Base-by-base conservation (phyloP, 2,329 filamentous ascomycete genomes). In the Neofusicoccum sp. region DNA sequence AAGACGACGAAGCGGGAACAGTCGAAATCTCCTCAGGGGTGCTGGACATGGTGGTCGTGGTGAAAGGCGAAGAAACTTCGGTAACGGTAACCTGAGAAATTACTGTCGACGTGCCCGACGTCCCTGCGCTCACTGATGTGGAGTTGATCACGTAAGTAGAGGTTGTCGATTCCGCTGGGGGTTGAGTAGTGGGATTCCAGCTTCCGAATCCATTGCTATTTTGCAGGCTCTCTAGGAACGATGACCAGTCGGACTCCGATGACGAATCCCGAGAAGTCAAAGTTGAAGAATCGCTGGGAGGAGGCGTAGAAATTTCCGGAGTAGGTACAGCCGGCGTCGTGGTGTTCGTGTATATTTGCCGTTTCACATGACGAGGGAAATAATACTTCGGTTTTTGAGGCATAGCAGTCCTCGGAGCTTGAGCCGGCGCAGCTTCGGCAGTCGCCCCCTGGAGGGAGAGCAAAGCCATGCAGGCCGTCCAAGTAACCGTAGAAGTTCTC, bases 381-480 rank as follows among this genome's bases (percentile, higher is more conserved):
- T 80, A 80, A 73, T 80, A 80, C 65, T 73, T 71, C 26, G 78
- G 78, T 44, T 66, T 69, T 57, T 61, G 41, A 26, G 58, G 58
- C 28, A 60, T 65, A 53, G 71, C 66, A 31, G 51, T 56, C 61
- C 73, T 71, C 64, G 71, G 64, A 65, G 71, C 65, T 58, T 73
- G 69, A 66, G 79, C 79, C 62, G 79, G 79, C 70, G 79, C 78
- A 62, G 79, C 78, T 67, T 81, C 78, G 58, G 79, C 79, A 44
- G 73, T 77, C 30, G 78, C 78, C 58, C 76, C 76, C 62, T 68
- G 65, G 63, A 74, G 66, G 63, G 78, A 79, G 68, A 80, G 70
- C 65, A 80, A 69, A 60, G 77, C 69, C 61, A 81, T 69, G 57
- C 78, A 76, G 58, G 77, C 76, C 24, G 76, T 73, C 78, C 78